These are phyloP conservation scores for Recurvomyces mirabilis DNA, from an alignment of 495 filamentous ascomycete species.

Conservation along the genomic window DNA sequence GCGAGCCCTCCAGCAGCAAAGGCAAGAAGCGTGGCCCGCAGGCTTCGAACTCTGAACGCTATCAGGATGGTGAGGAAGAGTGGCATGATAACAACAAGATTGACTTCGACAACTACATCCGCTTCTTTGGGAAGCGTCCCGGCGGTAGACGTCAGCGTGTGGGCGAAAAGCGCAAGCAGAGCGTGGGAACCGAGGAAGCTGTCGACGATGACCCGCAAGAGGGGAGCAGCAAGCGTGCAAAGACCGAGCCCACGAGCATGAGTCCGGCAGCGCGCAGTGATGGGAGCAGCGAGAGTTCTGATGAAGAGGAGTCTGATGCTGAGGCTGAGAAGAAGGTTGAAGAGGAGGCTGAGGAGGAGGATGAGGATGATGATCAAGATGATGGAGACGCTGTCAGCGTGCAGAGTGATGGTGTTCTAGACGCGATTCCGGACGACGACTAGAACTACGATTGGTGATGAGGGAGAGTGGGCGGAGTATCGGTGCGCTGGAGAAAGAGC, in stretches of 20 bases:
- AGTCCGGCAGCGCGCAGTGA: neutral
- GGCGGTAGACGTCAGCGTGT: neutral
- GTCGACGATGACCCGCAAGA: neutral
- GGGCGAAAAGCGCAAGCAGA: neutral
- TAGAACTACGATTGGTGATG: neutral
- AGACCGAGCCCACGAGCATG: neutral
- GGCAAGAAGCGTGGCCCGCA: too few species aligned
- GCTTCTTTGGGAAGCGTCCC: neutral
- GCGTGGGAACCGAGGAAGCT: neutral
- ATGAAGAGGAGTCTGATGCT: neutral
- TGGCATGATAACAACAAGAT: neutral
- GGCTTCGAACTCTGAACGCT: too few species aligned
- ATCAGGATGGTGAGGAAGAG: neutral
- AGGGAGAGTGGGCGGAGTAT: slow-evolving; percentile 6
- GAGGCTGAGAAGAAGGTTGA: neutral
- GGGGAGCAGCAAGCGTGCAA: neutral
- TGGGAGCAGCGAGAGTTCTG: neutral
- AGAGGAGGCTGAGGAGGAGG: neutral
- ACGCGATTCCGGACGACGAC: slow-evolving; percentile 6
- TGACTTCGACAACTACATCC: neutral
- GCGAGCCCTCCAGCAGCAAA: neutral
- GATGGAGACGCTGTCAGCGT: slow-evolving; percentile 4
- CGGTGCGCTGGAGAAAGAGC: too few species aligned
- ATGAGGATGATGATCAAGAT: neutral
- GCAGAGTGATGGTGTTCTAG: slow-evolving; percentile 2